Conservation (phyloP, 2,329 filamentous ascomycete species). For the Claviceps paspali region DNA sequence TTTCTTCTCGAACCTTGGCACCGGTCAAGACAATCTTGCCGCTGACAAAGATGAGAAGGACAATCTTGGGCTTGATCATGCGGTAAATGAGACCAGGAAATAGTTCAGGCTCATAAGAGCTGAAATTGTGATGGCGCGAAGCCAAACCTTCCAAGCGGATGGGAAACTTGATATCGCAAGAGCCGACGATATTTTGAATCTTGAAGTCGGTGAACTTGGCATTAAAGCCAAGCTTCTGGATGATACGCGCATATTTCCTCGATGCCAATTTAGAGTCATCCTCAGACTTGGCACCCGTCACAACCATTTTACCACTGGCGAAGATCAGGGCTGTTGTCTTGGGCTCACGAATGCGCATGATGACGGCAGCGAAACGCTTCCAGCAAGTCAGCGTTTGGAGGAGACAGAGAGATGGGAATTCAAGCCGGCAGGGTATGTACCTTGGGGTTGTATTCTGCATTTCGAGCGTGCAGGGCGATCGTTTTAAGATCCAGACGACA, state of each 20-base stretch:
- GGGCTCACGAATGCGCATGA: conserved; percentile 98
- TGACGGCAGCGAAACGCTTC: conserved; percentile 94
- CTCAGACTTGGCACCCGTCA: conserved; percentile 93
- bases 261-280: conserved; percentile 95
- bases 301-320: conserved; percentile 97
- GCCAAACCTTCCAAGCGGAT: conserved; percentile 93
- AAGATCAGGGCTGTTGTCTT: conserved; percentile 98
- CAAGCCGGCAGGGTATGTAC: conserved; percentile 33
- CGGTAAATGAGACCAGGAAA: conserved; percentile 99
- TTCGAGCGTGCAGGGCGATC: conserved; percentile 92
- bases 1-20: conserved; percentile 95
- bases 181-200: conserved; percentile 98
- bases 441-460: conserved; percentile 98
- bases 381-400: conserved; percentile 7
- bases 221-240: conserved; percentile 98
- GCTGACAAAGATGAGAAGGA: conserved; percentile 92
- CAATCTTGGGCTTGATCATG: conserved; percentile 99
- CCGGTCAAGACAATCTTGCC: conserved; percentile 97
- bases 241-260: conserved; percentile 96
- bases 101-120: conserved; percentile 93
- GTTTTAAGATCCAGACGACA: conserved; percentile 97
- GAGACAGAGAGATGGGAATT: conserved; percentile 5
- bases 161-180: conserved; percentile 98
- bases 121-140: conserved; percentile 97
- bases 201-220: conserved; percentile 99